Percentiles rank a stretch among this genome's conserved stretches.
Conservation (phyloP, 352 stramenopile species). For the Phytophthora sansomeana region DNA sequence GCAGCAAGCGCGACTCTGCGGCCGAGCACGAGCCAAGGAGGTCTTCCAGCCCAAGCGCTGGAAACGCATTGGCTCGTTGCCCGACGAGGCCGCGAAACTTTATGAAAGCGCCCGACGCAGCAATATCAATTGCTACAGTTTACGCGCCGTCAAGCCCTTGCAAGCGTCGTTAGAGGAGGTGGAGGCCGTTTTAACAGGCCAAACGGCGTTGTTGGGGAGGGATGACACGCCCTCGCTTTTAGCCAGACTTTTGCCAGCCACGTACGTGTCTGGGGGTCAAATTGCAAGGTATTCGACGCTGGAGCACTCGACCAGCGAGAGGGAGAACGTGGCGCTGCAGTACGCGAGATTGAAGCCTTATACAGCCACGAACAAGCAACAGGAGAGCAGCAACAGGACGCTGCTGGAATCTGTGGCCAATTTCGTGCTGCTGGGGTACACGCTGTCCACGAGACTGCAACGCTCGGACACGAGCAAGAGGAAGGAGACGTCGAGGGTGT, state of each 20-base stretch:
- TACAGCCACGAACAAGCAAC: slow-evolving; percentile 16
- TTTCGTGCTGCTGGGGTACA: slow-evolving; percentile 70
- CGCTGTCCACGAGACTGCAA: slow-evolving; percentile 65
- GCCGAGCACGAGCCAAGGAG: slow-evolving; percentile 68
- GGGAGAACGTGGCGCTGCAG: slow-evolving; percentile 66
- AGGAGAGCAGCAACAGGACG: slow-evolving; percentile 9
- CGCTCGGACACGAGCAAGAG: slow-evolving; percentile 58
- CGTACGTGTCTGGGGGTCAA: slow-evolving; percentile 51
- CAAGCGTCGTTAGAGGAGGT: slow-evolving; percentile 58
- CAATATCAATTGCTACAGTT: slow-evolving; percentile 38
- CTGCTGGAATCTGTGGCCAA: slow-evolving; percentile 43
- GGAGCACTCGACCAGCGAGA: slow-evolving; percentile 67
- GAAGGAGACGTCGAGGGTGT: slow-evolving; percentile 12
- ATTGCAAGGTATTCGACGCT: slow-evolving; percentile 58
- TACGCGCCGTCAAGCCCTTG: slow-evolving; percentile 66
- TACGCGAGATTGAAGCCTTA: slow-evolving; percentile 58
- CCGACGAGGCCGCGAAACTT: slow-evolving; percentile 65
- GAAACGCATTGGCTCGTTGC: slow-evolving; percentile 65
- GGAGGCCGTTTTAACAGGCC: slow-evolving; percentile 57
- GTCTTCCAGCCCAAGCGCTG: slow-evolving; percentile 75
- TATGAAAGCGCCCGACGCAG: slow-evolving; percentile 52
- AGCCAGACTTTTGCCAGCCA: slow-evolving; percentile 48
- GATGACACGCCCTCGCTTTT: slow-evolving; percentile 44
- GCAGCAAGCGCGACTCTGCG: slow-evolving; percentile 57
- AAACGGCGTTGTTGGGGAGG: slow-evolving; percentile 34